Conservation (phyloP, 768 basidiomycete genomes). For the Flagelloscypha sp. region DNA sequence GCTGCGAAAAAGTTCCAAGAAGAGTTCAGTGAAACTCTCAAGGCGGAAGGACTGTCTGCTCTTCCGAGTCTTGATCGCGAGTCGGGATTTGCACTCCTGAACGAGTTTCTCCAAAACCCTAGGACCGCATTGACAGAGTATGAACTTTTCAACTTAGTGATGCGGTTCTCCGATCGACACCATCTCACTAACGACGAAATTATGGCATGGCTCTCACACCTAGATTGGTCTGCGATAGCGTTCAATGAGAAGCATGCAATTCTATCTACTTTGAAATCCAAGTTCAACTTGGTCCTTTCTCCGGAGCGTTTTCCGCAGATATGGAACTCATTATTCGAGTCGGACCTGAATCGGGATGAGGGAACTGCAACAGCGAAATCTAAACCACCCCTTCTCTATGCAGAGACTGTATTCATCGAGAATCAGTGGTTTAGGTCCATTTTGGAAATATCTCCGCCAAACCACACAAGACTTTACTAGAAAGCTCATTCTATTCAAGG, state of each 20-base stretch:
- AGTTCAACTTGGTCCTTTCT: too few species aligned
- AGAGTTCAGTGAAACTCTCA: constrained; percentile 26
- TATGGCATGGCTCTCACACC: constrained; percentile 34
- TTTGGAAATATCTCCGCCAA: constrained; percentile 53
- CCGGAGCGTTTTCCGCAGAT: constrained; percentile 37
- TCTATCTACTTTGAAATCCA: constrained; percentile 30
- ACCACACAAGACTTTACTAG: constrained; percentile 50
- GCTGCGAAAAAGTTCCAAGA: constrained; percentile 38
- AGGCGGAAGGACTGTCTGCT: constrained; percentile 16
- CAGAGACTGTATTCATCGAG: constrained; percentile 56
- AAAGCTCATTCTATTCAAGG: constrained; percentile 52
- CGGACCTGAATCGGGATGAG: constrained; percentile 39
- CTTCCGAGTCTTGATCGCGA: constrained; percentile 19
- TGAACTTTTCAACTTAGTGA: constrained; percentile 46
- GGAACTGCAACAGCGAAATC: constrained; percentile 45
- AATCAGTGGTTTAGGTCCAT: constrained; percentile 41
- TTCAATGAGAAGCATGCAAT: constrained; percentile 47
- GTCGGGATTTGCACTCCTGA: constrained; percentile 34
- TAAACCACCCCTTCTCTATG: constrained; percentile 45
- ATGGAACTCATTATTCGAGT: constrained; percentile 59
- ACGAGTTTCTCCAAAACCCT: constrained; percentile 38
- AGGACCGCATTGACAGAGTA: constrained; percentile 54
- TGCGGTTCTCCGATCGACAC: constrained; percentile 38
- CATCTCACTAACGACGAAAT: too few species aligned
- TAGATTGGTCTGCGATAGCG: constrained; percentile 51